Percentiles rank a stretch among this genome's conserved stretches.
Evolutionary conservation across 1,284 basidiomycete species (phyloP).

Genomic region (Austroboletus niveus): DNA sequence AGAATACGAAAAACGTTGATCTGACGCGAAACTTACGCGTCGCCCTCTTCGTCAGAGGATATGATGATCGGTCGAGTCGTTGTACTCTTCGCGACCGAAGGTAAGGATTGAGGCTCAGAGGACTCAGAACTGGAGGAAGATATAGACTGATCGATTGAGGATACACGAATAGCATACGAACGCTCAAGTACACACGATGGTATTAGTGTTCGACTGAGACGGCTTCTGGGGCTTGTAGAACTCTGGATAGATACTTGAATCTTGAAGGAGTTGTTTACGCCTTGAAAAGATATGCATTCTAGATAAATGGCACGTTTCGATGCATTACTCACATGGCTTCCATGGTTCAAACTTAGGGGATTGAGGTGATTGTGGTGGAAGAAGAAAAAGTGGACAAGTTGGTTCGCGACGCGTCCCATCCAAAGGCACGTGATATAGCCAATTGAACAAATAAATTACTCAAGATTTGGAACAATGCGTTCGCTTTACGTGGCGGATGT

Average conservation of each 20-base stretch:
- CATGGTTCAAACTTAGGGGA: conserved; percentile 8
- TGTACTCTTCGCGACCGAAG: conserved; percentile 4
- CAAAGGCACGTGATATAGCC: conserved; percentile 8
- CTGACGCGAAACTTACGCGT: conserved; percentile 8
- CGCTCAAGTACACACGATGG: conserved; percentile 20
- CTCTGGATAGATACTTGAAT: conserved; percentile 30
- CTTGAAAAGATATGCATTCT: conserved; percentile 10
- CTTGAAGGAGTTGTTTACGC: conserved; percentile 25
- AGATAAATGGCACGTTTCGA: neutral
- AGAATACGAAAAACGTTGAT: neutral
- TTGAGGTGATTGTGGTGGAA: neutral
- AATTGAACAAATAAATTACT: neutral
- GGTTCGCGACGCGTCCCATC: conserved; percentile 21
- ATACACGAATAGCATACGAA: neutral
- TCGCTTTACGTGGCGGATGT: no score
- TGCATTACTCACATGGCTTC: conserved; percentile 20
- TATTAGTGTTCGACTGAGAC: conserved; percentile 4
- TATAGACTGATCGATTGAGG: conserved; percentile 14
- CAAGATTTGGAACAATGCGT: no score
- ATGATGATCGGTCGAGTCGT: conserved; percentile 16
- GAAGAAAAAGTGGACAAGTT: neutral
- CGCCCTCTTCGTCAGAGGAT: conserved; percentile 31
- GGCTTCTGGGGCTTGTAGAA: conserved; percentile 27
- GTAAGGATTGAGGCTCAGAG: conserved; percentile 21
- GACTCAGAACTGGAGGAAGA: conserved; percentile 25